Percentiles rank a stretch among this genome's conserved stretches.
These are phyloP conservation scores for Trametopsis cervina DNA, from an alignment of 768 basidiomycete genomes.

Conservation along the genomic window DNA sequence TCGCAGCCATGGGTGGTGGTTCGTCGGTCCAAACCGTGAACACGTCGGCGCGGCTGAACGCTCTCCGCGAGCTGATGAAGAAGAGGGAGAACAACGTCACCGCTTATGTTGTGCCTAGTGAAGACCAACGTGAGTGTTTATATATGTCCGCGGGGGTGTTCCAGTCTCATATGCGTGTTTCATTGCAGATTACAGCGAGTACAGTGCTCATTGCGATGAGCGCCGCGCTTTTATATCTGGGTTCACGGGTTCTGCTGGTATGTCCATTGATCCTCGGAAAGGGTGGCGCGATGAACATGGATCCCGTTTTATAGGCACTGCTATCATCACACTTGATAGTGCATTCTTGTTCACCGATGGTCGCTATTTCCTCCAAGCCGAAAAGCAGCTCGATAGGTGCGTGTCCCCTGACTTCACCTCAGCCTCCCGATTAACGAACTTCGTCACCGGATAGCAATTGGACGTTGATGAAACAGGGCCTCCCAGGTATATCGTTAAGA, in stretches of 20 bases:
- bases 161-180: too few relatives aligned
- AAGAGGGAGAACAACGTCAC: constrained; percentile 46
- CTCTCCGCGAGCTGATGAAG: constrained; percentile 66
- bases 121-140: constrained; percentile 81
- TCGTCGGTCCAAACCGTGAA: constrained; percentile 38
- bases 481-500: constrained; percentile 67
- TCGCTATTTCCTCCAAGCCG: constrained; percentile 90
- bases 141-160: too few relatives aligned
- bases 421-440: too few relatives aligned
- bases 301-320: constrained; percentile 47
- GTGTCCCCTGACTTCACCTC: constrained; percentile 18
- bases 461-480: constrained; percentile 89
- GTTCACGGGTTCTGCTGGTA: constrained; percentile 91
- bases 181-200: constrained; percentile 84
- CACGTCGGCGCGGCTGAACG: constrained; percentile 56
- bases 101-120: constrained; percentile 81
- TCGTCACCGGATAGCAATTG: constrained; percentile 63
- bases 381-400: constrained; percentile 79
- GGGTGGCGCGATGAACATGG: too few relatives aligned
- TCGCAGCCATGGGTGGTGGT: constrained; percentile 30
- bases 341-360: constrained; percentile 94
- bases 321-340: constrained; percentile 60
- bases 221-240: constrained; percentile 86
- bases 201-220: constrained; percentile 77
- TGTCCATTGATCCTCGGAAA: constrained; percentile 13